These are phyloP conservation scores for Adansonia grandidieri DNA, from an alignment of 441 rosid genomes.

Conservation along the genomic window DNA sequence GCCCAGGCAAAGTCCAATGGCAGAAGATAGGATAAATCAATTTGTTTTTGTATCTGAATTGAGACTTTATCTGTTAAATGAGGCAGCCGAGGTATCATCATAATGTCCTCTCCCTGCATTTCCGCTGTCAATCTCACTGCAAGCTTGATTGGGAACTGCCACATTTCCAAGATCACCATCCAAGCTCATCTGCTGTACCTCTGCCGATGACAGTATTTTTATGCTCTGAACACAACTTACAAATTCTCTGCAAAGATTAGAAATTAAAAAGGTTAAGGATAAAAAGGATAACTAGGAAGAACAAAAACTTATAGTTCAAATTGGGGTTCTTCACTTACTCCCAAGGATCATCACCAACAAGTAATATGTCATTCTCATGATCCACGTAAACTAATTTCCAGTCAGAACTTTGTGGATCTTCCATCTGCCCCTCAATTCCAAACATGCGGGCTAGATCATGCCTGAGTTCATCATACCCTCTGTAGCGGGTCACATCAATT, in stretches of 20 bases:
- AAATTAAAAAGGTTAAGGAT: neutral
- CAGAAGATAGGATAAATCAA: neutral
- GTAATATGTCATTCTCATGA: constrained; percentile 89
- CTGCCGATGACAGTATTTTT: constrained; percentile 91
- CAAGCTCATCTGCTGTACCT: constrained; percentile 96
- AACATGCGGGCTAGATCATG: constrained; percentile 92
- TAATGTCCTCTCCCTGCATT: constrained; percentile 87
- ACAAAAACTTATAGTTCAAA: neutral
- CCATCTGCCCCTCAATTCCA: constrained; percentile 89
- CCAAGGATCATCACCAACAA: constrained; percentile 99
- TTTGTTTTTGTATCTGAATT: neutral
- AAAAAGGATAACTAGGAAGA: neutral
- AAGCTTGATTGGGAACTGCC: constrained; percentile 74
- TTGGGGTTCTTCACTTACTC: constrained; percentile 63
- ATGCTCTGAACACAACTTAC: constrained; percentile 91
- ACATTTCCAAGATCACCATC: constrained; percentile 84
- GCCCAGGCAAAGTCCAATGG: neutral
- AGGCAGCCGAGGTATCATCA: constrained; percentile 84
- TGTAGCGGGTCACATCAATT: constrained; percentile 85
- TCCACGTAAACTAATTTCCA: constrained; percentile 95
- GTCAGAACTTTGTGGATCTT: constrained; percentile 86
- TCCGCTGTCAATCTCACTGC: constrained; percentile 86
- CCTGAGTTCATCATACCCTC: constrained; percentile 80
- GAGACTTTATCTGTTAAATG: constrained; percentile 64
- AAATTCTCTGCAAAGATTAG: constrained; percentile 66